Conservation (phyloP, 306 rosid species). For the Cicer pinnatifidum region DNA sequence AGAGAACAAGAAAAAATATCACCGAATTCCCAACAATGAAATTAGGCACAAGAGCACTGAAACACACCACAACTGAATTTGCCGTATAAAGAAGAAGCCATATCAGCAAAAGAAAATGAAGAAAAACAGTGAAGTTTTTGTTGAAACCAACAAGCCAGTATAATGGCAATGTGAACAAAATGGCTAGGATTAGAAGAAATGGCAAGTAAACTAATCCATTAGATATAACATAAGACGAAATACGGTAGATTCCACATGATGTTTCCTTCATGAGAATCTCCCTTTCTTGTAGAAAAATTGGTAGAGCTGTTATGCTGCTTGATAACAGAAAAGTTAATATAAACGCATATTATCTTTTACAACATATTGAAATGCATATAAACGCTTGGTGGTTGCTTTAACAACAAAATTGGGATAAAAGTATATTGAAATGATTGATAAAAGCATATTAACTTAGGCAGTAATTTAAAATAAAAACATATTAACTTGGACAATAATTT, state of each 20-base stretch:
- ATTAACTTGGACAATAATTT: no score
- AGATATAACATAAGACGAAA: conserved; percentile 87
- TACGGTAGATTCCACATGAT: conserved; percentile 82
- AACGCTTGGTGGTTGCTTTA: no score
- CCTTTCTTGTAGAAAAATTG: conserved; percentile 89
- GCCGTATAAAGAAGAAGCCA: conserved; percentile 90
- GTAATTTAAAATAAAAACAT: no score
- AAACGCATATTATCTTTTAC: conserved; percentile 55
- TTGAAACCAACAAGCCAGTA: conserved; percentile 92
- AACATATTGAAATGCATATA: no score
- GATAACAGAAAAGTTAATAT: conserved; percentile 75
- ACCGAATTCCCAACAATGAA: no score
- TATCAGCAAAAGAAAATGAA: conserved; percentile 75
- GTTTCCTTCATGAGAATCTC: conserved; percentile 94
- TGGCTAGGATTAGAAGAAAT: conserved; percentile 83
- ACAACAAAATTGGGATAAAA: no score
- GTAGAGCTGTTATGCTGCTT: conserved; percentile 87
- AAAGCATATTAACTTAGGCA: no score
- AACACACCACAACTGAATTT: conserved; percentile 91
- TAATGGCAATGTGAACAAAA: conserved; percentile 70
- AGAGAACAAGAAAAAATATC: no score
- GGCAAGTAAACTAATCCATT: conserved; percentile 88
- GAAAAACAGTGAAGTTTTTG: conserved; percentile 63
- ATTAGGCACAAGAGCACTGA: conserved; percentile 69
- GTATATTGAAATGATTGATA: no score